A percentile compares a stretch with the other conserved stretches of the same genome.
These are phyloP conservation scores for Flaveria brownii DNA, from an alignment of 129 eudicot genomes.

Conservation along the genomic window DNA sequence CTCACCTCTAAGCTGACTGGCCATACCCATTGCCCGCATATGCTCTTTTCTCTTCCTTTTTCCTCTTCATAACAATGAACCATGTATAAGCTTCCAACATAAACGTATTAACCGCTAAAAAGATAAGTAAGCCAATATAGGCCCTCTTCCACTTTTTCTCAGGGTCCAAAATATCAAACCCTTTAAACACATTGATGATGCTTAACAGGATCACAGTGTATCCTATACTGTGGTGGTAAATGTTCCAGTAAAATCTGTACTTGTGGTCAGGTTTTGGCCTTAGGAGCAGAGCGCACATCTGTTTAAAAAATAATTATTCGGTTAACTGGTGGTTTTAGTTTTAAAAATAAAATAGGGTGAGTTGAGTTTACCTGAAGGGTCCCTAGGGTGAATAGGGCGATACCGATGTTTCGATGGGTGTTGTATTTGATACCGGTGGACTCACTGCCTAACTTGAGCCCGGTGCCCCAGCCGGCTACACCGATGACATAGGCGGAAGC, in stretches of 20 bases:
- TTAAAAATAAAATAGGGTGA: not conserved
- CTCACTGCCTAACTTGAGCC: conserved; percentile 76
- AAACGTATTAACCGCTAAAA: conserved; percentile 44
- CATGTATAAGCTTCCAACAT: conserved; percentile 67
- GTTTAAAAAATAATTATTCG: not conserved
- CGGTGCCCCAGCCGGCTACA: conserved; percentile 86
- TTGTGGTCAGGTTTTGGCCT: conserved; percentile 91
- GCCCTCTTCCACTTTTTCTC: conserved; percentile 76
- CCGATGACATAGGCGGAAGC: conserved; percentile 75
- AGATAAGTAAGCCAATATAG: conserved; percentile 59
- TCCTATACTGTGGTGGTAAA: conserved; percentile 68
- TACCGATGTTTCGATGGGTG: conserved; percentile 70
- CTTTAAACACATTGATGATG: conserved; percentile 67
- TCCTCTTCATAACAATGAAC: conserved; percentile 56
- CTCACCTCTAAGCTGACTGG: conserved; percentile 28
- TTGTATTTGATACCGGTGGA: conserved; percentile 51
- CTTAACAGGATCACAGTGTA: conserved; percentile 63
- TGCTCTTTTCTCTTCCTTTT: conserved; percentile 36
- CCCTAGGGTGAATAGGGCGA: conserved; percentile 71
- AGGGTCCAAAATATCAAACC: conserved; percentile 74
- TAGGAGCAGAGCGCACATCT: conserved; percentile 76
- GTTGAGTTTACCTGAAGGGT: conserved; percentile 64
- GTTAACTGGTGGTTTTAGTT: not conserved
- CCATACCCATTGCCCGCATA: conserved; percentile 40
- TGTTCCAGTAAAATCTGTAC: conserved; percentile 79